Evolutionary conservation across 192 early-diverging fungal species (phyloP), one percentile per base, ranked within the genome.

Genomic region (Gryganskiella cystojenkinii): DNA sequence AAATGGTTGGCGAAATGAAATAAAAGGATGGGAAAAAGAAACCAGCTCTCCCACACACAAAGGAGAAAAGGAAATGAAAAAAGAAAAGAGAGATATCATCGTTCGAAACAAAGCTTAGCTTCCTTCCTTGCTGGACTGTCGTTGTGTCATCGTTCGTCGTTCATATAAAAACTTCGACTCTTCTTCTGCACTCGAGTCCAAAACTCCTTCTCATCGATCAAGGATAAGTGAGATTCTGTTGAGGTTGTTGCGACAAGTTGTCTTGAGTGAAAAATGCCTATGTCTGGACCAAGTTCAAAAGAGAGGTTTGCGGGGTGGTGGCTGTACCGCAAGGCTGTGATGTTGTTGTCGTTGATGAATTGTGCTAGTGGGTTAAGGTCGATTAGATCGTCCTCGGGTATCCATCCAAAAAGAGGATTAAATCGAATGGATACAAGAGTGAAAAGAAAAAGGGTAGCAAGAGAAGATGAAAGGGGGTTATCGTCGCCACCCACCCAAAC

Each of bases 71-170:
- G 40, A n/a, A 55, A 46, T 56, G 43, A 42, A 49, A 51, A 50
- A 51, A 10, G 15, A 22, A 31, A 40, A 51, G 22, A 65, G 42
- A 6, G 35, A n/a, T 30, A 34, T 56, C 35, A 56, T 56, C 55
- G 31, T 25, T 61, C 58, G 43, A 24, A 50, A n/a, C n/a, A 24
- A 45, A 55, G 56, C 68, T 70, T 70, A 70, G 53, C 68, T 70
- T 61, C 44, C 59, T 56, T 62, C 66, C 59, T 59, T 40, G n/a
- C n/a, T n/a, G 3, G 3, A 24, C 34, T 22, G 49, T 47, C 25
- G 15, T 50, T 17, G 30, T 30, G 44, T 30, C 46, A 11, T 50
- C 25, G 19, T 51, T n/a, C 6, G 3, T 45, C 19, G 45, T 46
- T 47, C 54, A 9, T n/a, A n/a, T n/a, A n/a, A n/a, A n/a, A n/a